Percentiles rank a stretch among this genome's conserved stretches.
Evolutionary conservation across 176 grass and related monocot species (phyloP).

Genomic region (Rhynchospora breviuscula): DNA sequence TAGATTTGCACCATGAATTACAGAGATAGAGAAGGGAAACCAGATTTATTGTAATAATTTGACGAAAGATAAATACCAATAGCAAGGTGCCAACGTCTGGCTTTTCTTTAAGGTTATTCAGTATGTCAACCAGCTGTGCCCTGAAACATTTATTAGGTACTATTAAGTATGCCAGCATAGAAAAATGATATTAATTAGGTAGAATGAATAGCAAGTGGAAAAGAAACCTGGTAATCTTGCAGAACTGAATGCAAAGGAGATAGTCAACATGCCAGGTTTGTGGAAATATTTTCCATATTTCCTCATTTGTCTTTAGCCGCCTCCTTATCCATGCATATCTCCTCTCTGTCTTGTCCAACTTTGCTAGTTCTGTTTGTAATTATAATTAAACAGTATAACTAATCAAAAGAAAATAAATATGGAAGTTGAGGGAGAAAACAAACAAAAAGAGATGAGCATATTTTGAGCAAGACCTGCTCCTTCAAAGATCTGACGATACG

Average conservation of each 20-base stretch:
- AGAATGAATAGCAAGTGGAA: conserved; percentile 29
- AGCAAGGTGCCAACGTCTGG: conserved; percentile 96
- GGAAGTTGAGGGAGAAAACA: conserved; percentile 10
- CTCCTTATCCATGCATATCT: conserved; percentile 99
- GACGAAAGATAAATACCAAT: conserved; percentile 52
- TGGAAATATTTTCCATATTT: conserved; percentile 99
- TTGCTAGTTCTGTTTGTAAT: conserved; percentile 69
- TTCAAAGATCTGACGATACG: conserved; percentile 97
- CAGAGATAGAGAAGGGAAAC: conserved; percentile 21
- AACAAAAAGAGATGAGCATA: conserved; percentile 21
- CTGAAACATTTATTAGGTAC: conserved; percentile 40
- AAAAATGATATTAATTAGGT: neutral
- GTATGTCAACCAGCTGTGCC: conserved; percentile 88
- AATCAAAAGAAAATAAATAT: neutral
- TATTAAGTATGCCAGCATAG: neutral
- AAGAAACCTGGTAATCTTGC: conserved; percentile 93
- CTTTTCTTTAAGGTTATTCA: conserved; percentile 93
- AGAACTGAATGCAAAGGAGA: conserved; percentile 98
- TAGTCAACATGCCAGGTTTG: conserved; percentile 94
- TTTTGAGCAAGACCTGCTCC: conserved; percentile 64
- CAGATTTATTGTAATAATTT: conserved; percentile 26
- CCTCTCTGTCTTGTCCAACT: conserved; percentile 97
- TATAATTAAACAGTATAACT: conserved; percentile 27
- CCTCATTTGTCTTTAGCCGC: conserved; percentile 83
- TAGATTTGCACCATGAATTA: neutral